Percentiles rank a stretch among this genome's conserved stretches.
Conservation (phyloP, 129 eudicot species). For the Helichrysum umbraculigerum region DNA sequence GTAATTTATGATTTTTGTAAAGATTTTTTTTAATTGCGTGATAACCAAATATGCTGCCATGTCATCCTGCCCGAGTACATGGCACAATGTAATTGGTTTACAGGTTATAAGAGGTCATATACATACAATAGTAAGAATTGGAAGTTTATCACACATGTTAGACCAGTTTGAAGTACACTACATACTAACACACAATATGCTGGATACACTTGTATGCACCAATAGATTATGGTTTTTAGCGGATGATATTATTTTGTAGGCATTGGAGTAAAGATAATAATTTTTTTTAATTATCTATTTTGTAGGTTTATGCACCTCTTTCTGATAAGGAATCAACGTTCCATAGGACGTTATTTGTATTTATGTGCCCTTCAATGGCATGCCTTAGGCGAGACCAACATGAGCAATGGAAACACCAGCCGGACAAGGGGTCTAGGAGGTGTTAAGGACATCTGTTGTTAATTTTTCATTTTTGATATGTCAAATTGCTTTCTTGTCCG, state of each 20-base stretch:
- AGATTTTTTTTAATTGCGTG: too few species aligned
- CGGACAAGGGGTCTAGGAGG: constrained; percentile 69
- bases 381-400: constrained; percentile 87
- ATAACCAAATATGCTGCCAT: too few species aligned
- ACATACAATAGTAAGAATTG: too few species aligned
- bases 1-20: too few species aligned
- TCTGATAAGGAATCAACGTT: constrained; percentile 65
- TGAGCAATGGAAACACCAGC: constrained; percentile 78
- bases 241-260: neutral
- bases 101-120: too few species aligned
- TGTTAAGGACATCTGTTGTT: constrained; percentile 19
- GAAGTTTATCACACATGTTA: too few species aligned
- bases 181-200: too few species aligned
- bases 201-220: too few species aligned
- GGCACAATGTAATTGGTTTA: too few species aligned
- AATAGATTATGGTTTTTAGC: neutral
- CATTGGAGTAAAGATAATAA: neutral
- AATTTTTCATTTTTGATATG: neutral
- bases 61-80: too few species aligned
- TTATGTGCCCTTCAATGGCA: constrained; percentile 82
- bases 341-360: constrained; percentile 70
- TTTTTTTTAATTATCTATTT: neutral
- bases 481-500: neutral
- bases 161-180: too few species aligned
- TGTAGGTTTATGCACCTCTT: constrained; percentile 78